Conservation (phyloP, 23 red algal genomes). For the Gracilaria vermiculophylla region DNA sequence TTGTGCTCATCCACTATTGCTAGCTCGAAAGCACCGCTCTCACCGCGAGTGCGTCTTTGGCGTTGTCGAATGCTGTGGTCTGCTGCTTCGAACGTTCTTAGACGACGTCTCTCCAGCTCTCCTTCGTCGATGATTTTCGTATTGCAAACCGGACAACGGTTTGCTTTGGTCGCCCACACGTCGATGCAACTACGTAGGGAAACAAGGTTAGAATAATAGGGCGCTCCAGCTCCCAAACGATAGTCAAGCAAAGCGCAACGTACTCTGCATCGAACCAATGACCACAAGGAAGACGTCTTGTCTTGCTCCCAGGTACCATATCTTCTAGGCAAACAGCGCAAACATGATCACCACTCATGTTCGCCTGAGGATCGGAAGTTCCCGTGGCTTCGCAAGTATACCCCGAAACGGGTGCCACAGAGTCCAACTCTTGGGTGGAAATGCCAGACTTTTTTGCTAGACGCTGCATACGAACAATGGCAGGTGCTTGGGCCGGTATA, state of each 20-base stretch:
- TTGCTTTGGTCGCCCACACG: conserved; percentile 67
- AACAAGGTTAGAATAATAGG: neutral
- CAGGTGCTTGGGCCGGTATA: conserved; percentile 20
- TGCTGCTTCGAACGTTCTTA: neutral
- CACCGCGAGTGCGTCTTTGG: conserved; percentile 13
- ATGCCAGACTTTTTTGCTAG: conserved; percentile 34
- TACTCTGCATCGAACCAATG: conserved; percentile 79
- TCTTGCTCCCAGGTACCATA: conserved; percentile 20
- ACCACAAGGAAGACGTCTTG: conserved; percentile 56
- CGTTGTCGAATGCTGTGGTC: conserved; percentile 7
- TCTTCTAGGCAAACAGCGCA: conserved; percentile 82
- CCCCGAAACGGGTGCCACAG: conserved; percentile 1
- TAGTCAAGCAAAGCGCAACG: neutral
- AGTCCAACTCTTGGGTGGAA: neutral
- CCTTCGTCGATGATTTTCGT: conserved; percentile 20
- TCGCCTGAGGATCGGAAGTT: neutral
- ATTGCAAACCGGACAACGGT: conserved; percentile 85
- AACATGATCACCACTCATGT: conserved; percentile 19
- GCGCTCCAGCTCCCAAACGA: neutral
- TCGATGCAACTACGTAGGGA: conserved; percentile 51
- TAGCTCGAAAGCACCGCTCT: conserved; percentile 35
- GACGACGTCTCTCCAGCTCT: conserved; percentile 13
- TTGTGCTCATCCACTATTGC: neutral
- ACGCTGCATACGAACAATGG: conserved; percentile 46
- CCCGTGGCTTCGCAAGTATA: neutral